These are phyloP conservation scores for Saccharomycopsis babjevae DNA, from an alignment of 805 yeast species.

Conservation along the genomic window DNA sequence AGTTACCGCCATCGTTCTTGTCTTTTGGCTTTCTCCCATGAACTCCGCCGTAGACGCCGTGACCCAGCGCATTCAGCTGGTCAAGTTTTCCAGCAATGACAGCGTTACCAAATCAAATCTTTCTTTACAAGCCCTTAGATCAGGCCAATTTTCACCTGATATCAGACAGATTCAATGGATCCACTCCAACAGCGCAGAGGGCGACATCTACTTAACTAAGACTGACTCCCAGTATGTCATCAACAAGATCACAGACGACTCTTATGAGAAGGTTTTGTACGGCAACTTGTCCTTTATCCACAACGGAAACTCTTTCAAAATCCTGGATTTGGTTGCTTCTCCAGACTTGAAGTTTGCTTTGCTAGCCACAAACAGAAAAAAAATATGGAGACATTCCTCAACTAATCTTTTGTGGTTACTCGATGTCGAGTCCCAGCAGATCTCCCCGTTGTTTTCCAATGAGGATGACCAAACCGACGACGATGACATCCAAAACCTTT, in stretches of 20 bases:
- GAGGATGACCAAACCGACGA: not conserved
- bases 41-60: constrained; percentile 3
- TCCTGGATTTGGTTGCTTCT: constrained; percentile 51
- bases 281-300: constrained; percentile 37
- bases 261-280: constrained; percentile 38
- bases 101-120: constrained; percentile 20
- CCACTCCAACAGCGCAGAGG: constrained; percentile 33
- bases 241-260: constrained; percentile 28
- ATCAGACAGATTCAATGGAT: constrained; percentile 64
- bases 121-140: constrained; percentile 38
- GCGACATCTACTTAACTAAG: constrained; percentile 56
- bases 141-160: constrained; percentile 45
- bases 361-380: constrained; percentile 48
- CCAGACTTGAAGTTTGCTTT: constrained; percentile 54
- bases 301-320: constrained; percentile 31
- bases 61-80: constrained; percentile 3
- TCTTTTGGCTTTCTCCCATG: not conserved
- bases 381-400: constrained; percentile 48
- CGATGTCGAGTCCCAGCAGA: constrained; percentile 23
- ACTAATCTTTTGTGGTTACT: constrained; percentile 35
- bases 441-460: constrained; percentile 20
- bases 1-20: not conserved
- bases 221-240: constrained; percentile 41
- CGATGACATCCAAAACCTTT: constrained; percentile 23
- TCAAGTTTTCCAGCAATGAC: not conserved